Evolutionary conservation across 2,329 filamentous ascomycete genomes (phyloP).

Genomic region (Colletotrichum coccodes): DNA sequence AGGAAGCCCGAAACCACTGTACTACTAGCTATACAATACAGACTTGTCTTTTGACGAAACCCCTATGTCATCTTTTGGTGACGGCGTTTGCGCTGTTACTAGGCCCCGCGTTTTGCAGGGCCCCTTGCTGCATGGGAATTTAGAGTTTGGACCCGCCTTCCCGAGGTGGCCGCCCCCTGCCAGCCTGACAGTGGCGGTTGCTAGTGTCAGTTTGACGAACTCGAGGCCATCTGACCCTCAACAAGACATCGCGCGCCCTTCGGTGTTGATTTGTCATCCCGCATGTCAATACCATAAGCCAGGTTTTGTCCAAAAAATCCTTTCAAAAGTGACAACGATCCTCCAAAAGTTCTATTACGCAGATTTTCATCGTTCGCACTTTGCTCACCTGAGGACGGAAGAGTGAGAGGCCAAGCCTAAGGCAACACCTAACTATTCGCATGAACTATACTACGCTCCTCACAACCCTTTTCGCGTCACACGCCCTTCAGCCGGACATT

Average conservation of each 20-base stretch:
- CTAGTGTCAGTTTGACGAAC: not conserved
- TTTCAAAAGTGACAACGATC: no score
- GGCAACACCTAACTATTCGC: not conserved
- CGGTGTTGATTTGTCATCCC: conserved; percentile 26
- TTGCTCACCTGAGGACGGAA: not conserved
- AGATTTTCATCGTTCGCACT: not conserved
- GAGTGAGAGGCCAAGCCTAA: not conserved
- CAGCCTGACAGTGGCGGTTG: not conserved
- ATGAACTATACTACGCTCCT: conserved; percentile 25
- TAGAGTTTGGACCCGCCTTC: conserved; percentile 4
- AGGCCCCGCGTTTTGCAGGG: not conserved
- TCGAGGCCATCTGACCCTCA: not conserved
- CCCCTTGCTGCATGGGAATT: not conserved
- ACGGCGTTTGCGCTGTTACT: not conserved
- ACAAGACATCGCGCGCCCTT: conserved; percentile 20
- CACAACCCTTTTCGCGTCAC: conserved; percentile 3
- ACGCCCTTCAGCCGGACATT: conserved; percentile 13
- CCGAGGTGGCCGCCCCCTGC: not conserved
- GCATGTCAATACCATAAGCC: not conserved
- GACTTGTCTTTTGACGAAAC: not conserved
- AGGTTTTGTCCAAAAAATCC: not conserved
- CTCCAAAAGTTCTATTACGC: not conserved
- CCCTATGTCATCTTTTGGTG: not conserved
- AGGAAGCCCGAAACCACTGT: not conserved
- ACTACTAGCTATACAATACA: not conserved